These are phyloP conservation scores for Liriodendron chinense DNA, from an alignment of 164 flowering plant species.

Conservation along the genomic window DNA sequence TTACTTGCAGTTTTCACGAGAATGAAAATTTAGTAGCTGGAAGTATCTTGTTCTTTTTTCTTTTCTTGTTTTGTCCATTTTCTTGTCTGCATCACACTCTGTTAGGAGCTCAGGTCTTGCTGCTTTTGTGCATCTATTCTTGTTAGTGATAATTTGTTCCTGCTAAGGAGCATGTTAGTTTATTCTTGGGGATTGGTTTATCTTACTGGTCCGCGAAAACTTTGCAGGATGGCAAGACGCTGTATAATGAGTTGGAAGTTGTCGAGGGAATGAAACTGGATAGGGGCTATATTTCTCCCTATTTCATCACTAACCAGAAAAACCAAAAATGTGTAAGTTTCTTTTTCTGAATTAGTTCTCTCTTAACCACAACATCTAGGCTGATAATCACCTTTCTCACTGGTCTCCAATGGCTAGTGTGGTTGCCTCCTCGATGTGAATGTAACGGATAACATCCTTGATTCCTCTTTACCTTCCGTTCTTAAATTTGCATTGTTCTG, in stretches of 20 bases:
- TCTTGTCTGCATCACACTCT: not conserved
- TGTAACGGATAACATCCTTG: not conserved
- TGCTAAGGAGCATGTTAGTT: too few relatives aligned
- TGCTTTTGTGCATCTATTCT: too few relatives aligned
- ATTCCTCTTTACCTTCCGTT: not conserved
- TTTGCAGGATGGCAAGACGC: slow-evolving; percentile 90
- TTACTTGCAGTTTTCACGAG: too few relatives aligned
- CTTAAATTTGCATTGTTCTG: not conserved
- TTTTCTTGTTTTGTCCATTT: not conserved
- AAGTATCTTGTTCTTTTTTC: not conserved
- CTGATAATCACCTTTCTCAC: not conserved
- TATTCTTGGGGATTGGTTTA: not conserved
- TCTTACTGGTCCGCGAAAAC: not conserved
- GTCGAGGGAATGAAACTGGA: slow-evolving; percentile 99
- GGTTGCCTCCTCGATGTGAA: not conserved
- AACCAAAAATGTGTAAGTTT: slow-evolving; percentile 91
- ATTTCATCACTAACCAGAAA: slow-evolving; percentile 86
- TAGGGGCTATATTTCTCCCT: slow-evolving; percentile 95
- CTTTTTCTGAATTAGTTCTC: not conserved
- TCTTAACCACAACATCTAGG: not conserved
- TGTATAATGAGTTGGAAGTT: slow-evolving; percentile 88
- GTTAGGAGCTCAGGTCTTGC: too few relatives aligned
- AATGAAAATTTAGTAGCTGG: too few relatives aligned
- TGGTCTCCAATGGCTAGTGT: not conserved
- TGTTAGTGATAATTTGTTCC: too few relatives aligned